Base-by-base conservation (phyloP, 371 early-diverging fungal species). In the Mucor velutinosus region DNA sequence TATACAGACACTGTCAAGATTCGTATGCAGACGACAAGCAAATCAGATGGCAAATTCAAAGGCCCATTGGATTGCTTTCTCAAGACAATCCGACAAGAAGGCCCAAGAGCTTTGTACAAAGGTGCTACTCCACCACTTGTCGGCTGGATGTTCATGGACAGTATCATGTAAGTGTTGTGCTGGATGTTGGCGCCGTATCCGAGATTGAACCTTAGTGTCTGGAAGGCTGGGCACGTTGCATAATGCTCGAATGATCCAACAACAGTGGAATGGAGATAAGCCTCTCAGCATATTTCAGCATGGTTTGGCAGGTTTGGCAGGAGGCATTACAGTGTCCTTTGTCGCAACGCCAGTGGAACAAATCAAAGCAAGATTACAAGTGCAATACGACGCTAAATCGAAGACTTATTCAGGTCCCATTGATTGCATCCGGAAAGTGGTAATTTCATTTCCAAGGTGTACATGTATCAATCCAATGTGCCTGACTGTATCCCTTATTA, bases 71-170 rank as follows among this genome's bases (percentile, higher is more conserved):
- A 96, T 71, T 97, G 98, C 64, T 75, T 97, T 25, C 71, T 77
- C 41, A 72, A 86, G 30, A 93, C 94, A 0, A 53, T 93, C 17
- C 79, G 82, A 30, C 76, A 91, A 49, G 97, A 97, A 80, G 96
- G 96, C 0, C 70, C 90, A 11, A 79, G 89, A 4, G 95, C 92
- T 6, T 80, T 96, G 2, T 96, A 95, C 83, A 96, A 95, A 76
- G 95, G 95, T 27, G 95, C 97, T 5, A 94, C 95, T 17, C 96
- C 96, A 10, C 97, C 98, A 4, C 76, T 96, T 45, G 72, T 97
- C 43, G 97, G 98, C 8, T 98, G 97, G 96, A 90, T 92, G 37
- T 82, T 94, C 56, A 94, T 96, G 95, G 95, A 96, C 67, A 88
- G 90, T 53, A 85, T 93, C 59, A 90, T 90, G 89, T 90, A 84